A percentile compares a stretch with the other conserved stretches of the same genome.
Conservation (phyloP, 257 asterid genomes). For the Salvia splendens region DNA sequence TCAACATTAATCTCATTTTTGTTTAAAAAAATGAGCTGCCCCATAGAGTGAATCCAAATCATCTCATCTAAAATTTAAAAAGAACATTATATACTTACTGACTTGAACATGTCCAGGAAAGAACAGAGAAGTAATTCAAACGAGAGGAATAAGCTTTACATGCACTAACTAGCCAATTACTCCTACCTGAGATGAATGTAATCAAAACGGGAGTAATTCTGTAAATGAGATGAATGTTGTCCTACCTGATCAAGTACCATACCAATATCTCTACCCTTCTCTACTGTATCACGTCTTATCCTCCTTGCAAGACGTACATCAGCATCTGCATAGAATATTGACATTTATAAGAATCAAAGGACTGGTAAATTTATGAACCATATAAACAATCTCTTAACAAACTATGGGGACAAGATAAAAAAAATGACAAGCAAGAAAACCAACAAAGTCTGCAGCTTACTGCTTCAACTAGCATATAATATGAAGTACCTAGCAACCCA, state of each 20-base stretch:
- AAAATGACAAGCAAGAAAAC: conserved; percentile 9
- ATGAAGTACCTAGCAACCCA: conserved; percentile 1
- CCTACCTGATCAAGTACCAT: conserved; percentile 91
- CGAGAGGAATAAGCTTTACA: neutral
- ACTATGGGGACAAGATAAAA: conserved; percentile 15
- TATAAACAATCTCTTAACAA: conserved; percentile 15
- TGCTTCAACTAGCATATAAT: conserved; percentile 21
- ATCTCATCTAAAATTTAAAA: neutral
- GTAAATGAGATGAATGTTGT: conserved; percentile 8
- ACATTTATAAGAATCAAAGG: conserved; percentile 39
- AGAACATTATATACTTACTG: neutral
- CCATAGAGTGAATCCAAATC: conserved; percentile 19
- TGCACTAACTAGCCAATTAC: too few species aligned
- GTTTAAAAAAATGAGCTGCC: neutral
- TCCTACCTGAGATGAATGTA: neutral
- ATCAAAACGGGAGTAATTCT: neutral
- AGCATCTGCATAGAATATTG: conserved; percentile 78
- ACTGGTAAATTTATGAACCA: conserved; percentile 28
- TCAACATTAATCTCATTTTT: conserved; percentile 22
- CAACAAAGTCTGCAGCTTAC: conserved; percentile 4
- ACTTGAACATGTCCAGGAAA: conserved; percentile 2
- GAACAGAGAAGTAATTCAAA: conserved; percentile 5
- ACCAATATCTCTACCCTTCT: conserved; percentile 88
- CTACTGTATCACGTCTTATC: conserved; percentile 93
- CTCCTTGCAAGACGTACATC: conserved; percentile 98